phyloP scores from a whole-genome alignment of 225 moss, liverwort and hornwort genomes.

The Straminergon stramineum region DNA sequence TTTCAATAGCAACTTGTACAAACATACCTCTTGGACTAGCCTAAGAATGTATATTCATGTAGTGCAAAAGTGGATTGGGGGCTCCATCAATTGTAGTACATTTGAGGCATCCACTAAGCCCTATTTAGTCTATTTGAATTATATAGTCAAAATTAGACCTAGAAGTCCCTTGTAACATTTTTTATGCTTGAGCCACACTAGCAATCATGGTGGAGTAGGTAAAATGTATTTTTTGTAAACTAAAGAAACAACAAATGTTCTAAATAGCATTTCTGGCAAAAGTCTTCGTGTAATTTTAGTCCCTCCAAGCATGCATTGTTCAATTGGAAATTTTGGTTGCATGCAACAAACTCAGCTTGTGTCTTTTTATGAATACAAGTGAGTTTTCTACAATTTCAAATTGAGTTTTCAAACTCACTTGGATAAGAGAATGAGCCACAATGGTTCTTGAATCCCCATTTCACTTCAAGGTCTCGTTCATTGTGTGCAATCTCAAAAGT shows the following conservation, averaged over 20 bases:
- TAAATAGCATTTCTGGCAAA: background rate
- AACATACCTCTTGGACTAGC: background rate
- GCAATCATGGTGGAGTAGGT: background rate
- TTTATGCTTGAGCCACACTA: background rate
- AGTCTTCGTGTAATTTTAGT: background rate
- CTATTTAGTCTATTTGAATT: background rate
- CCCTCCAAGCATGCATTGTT: rapidly evolving
- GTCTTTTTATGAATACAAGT: background rate
- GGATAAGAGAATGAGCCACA: background rate
- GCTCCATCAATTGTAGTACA: rapidly evolving
- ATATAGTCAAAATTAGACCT: background rate
- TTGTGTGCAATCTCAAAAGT: background rate
- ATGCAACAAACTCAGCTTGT: background rate
- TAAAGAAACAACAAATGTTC: background rate
- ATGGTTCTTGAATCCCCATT: background rate
- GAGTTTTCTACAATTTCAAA: background rate
- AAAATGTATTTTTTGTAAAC: background rate
- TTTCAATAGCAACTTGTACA: background rate
- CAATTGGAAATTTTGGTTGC: background rate
- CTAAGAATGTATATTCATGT: rapidly evolving
- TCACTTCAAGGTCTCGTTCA: background rate
- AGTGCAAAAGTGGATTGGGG: background rate
- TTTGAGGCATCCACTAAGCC: background rate
- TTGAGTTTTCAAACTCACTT: background rate
- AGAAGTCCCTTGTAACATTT: background rate